These are phyloP conservation scores for Thamnidium elegans DNA, from an alignment of 192 early-diverging fungal species.

Conservation along the genomic window DNA sequence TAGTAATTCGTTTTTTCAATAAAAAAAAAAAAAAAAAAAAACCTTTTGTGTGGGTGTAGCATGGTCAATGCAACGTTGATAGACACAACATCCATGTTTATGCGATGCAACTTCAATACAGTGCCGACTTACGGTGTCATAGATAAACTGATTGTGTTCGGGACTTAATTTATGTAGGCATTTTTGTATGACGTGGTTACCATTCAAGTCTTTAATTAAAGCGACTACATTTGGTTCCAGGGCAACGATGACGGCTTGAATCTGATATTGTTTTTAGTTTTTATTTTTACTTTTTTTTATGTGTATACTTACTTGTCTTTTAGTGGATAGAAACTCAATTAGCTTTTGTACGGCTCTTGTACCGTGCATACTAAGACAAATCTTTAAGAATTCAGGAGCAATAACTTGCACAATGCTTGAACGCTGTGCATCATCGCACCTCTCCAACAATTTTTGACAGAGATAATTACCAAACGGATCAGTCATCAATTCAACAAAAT, in stretches of 20 bases:
- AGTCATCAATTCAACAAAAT: constrained; percentile 83
- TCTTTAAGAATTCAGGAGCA: constrained; percentile 69
- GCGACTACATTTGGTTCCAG: constrained; percentile 69
- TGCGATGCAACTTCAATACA: constrained; percentile 88
- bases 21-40: neutral
- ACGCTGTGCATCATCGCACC: constrained; percentile 72
- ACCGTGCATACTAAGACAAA: constrained; percentile 89
- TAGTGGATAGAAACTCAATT: constrained; percentile 72
- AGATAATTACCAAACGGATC: constrained; percentile 94
- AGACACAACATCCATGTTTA: constrained; percentile 86
- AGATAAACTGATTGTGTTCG: constrained; percentile 86
- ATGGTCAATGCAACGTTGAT: constrained; percentile 89
- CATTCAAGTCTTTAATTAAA: constrained; percentile 89
- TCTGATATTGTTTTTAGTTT: no score
- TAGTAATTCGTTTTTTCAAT: constrained; percentile 9
- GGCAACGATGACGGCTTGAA: constrained; percentile 62
- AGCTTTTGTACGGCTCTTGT: constrained; percentile 91
- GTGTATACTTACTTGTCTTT: constrained; percentile 58
- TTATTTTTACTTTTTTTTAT: no score
- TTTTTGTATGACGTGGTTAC: constrained; percentile 93
- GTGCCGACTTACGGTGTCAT: constrained; percentile 72
- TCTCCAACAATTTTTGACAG: constrained; percentile 86
- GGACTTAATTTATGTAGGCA: constrained; percentile 72
- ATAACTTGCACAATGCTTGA: constrained; percentile 71
- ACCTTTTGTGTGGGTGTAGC: constrained; percentile 66